These are phyloP conservation scores for Nitzschia inconspicua DNA, from an alignment of 108 stramenopile species.

Conservation along the genomic window DNA sequence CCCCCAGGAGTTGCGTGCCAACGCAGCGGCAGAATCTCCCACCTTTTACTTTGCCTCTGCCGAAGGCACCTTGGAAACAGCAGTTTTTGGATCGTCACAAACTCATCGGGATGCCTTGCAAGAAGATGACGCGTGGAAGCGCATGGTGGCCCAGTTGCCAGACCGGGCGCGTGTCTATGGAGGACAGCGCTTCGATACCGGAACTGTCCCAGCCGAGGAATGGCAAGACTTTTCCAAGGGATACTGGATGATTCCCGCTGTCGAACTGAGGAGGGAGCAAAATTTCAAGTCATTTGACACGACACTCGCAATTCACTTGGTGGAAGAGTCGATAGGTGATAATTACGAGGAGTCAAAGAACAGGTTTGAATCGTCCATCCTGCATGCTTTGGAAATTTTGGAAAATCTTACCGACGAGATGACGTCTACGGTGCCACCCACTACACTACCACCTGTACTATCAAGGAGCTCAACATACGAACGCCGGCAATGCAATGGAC, in stretches of 20 bases:
- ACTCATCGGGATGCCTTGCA: not conserved
- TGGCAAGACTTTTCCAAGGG: slow-evolving; percentile 71
- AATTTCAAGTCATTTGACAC: slow-evolving; percentile 9
- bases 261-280: slow-evolving; percentile 54
- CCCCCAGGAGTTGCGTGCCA: not conserved
- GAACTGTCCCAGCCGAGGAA: slow-evolving; percentile 37
- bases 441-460: slow-evolving; percentile 67
- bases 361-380: slow-evolving; percentile 19
- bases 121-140: slow-evolving; percentile 16
- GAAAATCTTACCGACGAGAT: slow-evolving; percentile 38
- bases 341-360: no score
- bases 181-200: slow-evolving; percentile 65
- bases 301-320: slow-evolving; percentile 53
- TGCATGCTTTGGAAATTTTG: slow-evolving; percentile 28
- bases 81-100: slow-evolving; percentile 45
- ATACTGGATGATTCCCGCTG: slow-evolving; percentile 68
- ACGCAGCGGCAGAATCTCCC: slow-evolving; percentile 5
- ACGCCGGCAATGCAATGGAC: not conserved
- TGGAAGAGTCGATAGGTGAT: slow-evolving; percentile 2
- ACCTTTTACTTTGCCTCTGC: slow-evolving; percentile 56
- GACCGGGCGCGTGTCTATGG: slow-evolving; percentile 52
- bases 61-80: slow-evolving; percentile 58
- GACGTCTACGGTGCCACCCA: slow-evolving; percentile 46
- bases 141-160: slow-evolving; percentile 33
- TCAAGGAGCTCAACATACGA: slow-evolving; percentile 49